Evolutionary conservation across 306 rosid genomes (phyloP), one percentile per base, ranked within the genome.

Genomic region (Ormosia emarginata): DNA sequence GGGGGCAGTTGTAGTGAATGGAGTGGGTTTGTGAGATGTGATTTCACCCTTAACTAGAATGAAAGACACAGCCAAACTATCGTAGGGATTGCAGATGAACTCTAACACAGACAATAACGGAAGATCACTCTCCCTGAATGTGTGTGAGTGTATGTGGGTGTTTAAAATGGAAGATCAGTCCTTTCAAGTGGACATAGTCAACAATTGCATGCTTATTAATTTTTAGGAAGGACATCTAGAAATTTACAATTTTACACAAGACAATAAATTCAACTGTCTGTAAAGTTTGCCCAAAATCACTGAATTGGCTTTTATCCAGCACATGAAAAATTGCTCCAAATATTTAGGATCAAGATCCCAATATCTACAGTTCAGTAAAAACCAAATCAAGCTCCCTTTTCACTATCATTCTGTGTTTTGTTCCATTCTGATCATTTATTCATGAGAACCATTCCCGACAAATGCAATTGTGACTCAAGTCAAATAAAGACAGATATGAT

Each of bases 381-480:
- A 3, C 12, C 2, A 13, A 11, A 24, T 4, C 2, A 67, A 39
- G 4, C 9, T 32, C 24, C 55, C 37, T 46, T 75, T 75, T 69
- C 49, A 76, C 24, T 61, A 58, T 56, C n/a, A 11, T 69, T 49
- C 14, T 10, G 39, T 3, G 65, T 53, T 67, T 63, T 11, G 36
- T 62, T 74, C 36, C 47, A 36, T 33, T 57, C 44, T 71, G 65
- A 63, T 10, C 49, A 63, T 71, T 76, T 67, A 11, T 72, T 74
- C 67, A 67, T 44, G 53, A 50, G 69, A 63, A 40, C 59, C 59
- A 47, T 75, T 69, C 41, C 78, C 30, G 65, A 72, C 59, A 79
- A 44, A 68, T 75, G 77, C 32, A 69, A 67, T 67, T 58, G 58
- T 18, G 4, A 70, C 59, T 29, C 75, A 32, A 74, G 37, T 69